These are phyloP conservation scores for Botrytis hyacinthi DNA, from an alignment of 2,329 filamentous ascomycete species.

Conservation along the genomic window DNA sequence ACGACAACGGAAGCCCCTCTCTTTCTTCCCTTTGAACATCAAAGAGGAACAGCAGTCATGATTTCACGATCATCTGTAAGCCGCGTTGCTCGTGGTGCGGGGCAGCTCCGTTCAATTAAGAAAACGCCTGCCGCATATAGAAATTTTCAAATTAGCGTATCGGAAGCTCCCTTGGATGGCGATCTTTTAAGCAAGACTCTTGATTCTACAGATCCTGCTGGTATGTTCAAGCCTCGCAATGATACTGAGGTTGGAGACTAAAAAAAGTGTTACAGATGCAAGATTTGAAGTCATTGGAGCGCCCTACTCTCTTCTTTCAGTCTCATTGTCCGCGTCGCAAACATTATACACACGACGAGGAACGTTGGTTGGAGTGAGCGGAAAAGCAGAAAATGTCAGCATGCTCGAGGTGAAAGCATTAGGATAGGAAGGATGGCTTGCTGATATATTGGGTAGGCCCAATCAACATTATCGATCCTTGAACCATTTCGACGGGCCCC, in stretches of 20 bases:
- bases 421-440: slow-evolving; percentile 15
- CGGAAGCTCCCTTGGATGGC: slow-evolving; percentile 51
- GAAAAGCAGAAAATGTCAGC: slow-evolving; percentile 83
- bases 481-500: slow-evolving; percentile 77
- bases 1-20: slow-evolving; percentile 17
- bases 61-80: slow-evolving; percentile 34
- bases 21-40: slow-evolving; percentile 13
- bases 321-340: slow-evolving; percentile 89
- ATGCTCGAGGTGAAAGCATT: slow-evolving; percentile 14
- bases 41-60: slow-evolving; percentile 32
- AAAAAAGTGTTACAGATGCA: slow-evolving; percentile 62
- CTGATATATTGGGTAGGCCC: slow-evolving; percentile 53
- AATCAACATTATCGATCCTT: slow-evolving; percentile 85
- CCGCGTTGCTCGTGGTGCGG: slow-evolving; percentile 31
- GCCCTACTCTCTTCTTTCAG: slow-evolving; percentile 90
- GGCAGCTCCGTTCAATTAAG: slow-evolving; percentile 29
- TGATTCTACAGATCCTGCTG: slow-evolving; percentile 39
- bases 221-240: slow-evolving; percentile 17
- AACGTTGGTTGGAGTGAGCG: slow-evolving; percentile 84
- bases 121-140: slow-evolving; percentile 44
- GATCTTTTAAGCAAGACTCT: slow-evolving; percentile 56
- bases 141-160: slow-evolving; percentile 60
- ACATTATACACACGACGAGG: slow-evolving; percentile 89
- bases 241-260: slow-evolving; percentile 15
- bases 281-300: slow-evolving; percentile 90